Conservation (phyloP, 306 rosid genomes). For the Mucuna pruriens region DNA sequence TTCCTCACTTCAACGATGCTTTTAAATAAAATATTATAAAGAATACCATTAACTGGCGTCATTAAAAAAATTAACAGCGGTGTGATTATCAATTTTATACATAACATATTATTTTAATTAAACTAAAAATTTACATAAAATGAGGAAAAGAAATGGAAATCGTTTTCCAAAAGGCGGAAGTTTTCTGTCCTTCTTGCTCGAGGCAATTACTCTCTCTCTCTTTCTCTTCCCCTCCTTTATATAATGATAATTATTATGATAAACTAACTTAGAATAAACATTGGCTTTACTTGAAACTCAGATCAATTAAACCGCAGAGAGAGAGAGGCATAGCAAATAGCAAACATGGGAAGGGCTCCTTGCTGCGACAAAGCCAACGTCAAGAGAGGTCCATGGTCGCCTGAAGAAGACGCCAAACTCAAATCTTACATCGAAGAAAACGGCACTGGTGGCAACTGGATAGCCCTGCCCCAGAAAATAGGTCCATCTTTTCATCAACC, state of each 20-base stretch:
- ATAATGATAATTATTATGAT: slow-evolving; percentile 28
- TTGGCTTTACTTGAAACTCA: slow-evolving; percentile 37
- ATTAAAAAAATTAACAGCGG: background rate
- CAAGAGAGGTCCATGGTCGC: slow-evolving; percentile 43
- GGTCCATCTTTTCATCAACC: slow-evolving; percentile 37
- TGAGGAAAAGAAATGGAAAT: background rate
- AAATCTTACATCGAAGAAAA: slow-evolving; percentile 28
- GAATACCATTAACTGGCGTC: background rate
- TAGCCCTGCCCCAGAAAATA: slow-evolving; percentile 82
- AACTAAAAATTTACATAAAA: background rate
- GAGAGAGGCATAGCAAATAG: background rate
- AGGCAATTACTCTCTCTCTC: slow-evolving; percentile 50
- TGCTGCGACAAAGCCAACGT: slow-evolving; percentile 90
- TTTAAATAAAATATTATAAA: background rate
- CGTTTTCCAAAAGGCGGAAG: slow-evolving; percentile 22
- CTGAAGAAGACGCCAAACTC: slow-evolving; percentile 43
- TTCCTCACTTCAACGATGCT: background rate
- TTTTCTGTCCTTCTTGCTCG: slow-evolving; percentile 56
- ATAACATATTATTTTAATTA: background rate
- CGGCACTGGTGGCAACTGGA: slow-evolving; percentile 48
- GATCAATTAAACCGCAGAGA: slow-evolving; percentile 6
- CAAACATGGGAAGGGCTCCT: slow-evolving; percentile 88
- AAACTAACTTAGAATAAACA: slow-evolving; percentile 28
- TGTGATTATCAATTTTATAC: background rate
- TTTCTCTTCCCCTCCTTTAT: background rate